Evolutionary conservation across 164 flowering plant species (phyloP), one percentile per base, ranked within the genome.

Genomic region (Berberis thunbergii): DNA sequence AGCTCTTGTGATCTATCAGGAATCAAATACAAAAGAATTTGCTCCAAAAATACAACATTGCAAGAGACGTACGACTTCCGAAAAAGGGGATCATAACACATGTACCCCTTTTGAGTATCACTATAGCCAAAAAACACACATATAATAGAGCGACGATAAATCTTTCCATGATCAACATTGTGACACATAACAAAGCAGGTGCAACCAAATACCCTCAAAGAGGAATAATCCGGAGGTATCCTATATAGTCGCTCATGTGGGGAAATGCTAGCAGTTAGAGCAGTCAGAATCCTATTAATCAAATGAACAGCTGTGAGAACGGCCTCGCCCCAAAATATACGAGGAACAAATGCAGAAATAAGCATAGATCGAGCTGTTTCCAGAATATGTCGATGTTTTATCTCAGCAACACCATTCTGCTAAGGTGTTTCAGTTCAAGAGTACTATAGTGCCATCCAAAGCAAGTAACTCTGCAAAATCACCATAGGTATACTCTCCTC

Each of bases 311-410:
- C 43, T 1, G 60, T 67, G 10, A 67, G 67, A 45, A 45, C 53
- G 1, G 67, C 69, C 42, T 71, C 74, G 8, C 66, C 70, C 74
- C 70, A 66, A 61, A 71, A 66, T 1, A 10, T 9, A 52, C 45
- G n/a, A 0, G 58, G 66, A 43, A 52, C 49, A 42, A 5, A 12
- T 11, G 49, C 48, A 54, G 58, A 53, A 2, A 63, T 1, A 6
- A 53, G 45, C 4, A 62, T 7, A 26, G 56, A 46, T 4, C 54
- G 0, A 7, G 56, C 7, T 10, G 45, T 49, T 0, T 62, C 45
- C 6, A 49, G 1, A 62, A 62, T 62, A 11, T 40, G 64, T 39
- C 26, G 55, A 62, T 49, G 54, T 49, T 62, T 62, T 26, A 55
- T 8, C n/a, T 62, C 44, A 1, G 43, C 58, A 41, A 42, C 49